These are phyloP conservation scores for Elaeis oleifera DNA, from an alignment of 202 grass and related monocot species.

Conservation along the genomic window DNA sequence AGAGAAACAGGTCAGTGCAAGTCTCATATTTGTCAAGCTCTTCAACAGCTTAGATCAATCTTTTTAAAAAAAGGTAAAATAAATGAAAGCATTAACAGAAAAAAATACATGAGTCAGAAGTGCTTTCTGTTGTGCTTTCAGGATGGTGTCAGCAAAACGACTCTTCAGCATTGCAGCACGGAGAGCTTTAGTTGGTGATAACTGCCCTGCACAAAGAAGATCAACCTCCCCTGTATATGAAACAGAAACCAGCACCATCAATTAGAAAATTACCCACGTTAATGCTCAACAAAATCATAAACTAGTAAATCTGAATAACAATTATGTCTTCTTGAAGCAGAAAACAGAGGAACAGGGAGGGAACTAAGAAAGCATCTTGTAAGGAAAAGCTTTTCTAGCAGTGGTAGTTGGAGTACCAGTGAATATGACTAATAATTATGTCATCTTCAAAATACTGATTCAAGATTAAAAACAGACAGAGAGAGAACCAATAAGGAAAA, in stretches of 20 bases:
- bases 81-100: background rate
- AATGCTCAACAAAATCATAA: too few species aligned
- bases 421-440: too few species aligned
- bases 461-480: background rate
- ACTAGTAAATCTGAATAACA: too few species aligned
- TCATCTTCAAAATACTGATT: too few species aligned
- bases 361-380: too few species aligned
- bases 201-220: conserved; percentile 32
- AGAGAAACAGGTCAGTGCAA: too few species aligned
- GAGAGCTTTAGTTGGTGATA: conserved; percentile 68
- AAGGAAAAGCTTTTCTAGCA: too few species aligned
- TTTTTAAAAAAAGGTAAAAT: conserved; percentile 3
- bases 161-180: conserved; percentile 59
- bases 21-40: too few species aligned
- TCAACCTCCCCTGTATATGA: conserved; percentile 31
- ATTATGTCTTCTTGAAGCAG: too few species aligned
- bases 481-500: conserved; percentile 19
- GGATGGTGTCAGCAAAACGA: conserved; percentile 75
- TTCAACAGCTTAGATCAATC: too few species aligned
- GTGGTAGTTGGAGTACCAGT: too few species aligned
- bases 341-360: too few species aligned
- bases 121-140: conserved; percentile 62
- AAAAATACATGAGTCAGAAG: conserved; percentile 67
- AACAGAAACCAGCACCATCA: background rate
- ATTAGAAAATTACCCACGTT: background rate